These are phyloP conservation scores for Fragaria nilgerrensis DNA, from an alignment of 306 rosid species.

Conservation along the genomic window DNA sequence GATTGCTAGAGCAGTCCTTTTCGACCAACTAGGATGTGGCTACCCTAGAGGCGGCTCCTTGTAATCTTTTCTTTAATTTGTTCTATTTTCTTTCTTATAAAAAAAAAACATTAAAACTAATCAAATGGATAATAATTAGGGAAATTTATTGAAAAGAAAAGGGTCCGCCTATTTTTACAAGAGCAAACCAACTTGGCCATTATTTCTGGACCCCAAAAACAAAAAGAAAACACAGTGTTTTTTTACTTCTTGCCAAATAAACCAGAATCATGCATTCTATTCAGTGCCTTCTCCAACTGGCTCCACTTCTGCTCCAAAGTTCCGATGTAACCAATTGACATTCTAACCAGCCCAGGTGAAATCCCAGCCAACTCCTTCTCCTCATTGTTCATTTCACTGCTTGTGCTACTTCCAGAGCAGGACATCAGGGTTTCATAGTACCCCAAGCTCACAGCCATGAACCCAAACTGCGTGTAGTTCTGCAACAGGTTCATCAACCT, in stretches of 20 bases:
- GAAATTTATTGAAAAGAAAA: neutral
- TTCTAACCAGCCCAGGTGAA: slow-evolving; percentile 76
- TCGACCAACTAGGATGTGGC: too few relatives aligned
- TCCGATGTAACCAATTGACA: slow-evolving; percentile 79
- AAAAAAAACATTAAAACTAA: neutral
- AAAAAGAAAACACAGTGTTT: neutral
- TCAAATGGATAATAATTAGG: neutral
- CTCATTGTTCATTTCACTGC: slow-evolving; percentile 66
- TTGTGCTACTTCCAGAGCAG: slow-evolving; percentile 86
- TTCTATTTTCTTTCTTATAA: too few relatives aligned
- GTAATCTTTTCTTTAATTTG: too few relatives aligned
- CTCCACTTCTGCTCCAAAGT: slow-evolving; percentile 86
- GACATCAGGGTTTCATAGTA: slow-evolving; percentile 95
- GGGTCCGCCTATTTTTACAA: neutral
- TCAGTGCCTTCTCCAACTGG: slow-evolving; percentile 66
- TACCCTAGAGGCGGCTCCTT: too few relatives aligned
- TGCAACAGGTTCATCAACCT: slow-evolving; percentile 62
- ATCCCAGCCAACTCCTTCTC: slow-evolving; percentile 74
- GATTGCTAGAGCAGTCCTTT: too few relatives aligned
- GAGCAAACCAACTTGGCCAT: neutral
- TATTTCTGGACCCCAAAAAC: neutral
- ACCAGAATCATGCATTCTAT: slow-evolving; percentile 42
- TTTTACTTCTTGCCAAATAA: slow-evolving; percentile 15
- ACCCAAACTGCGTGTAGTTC: slow-evolving; percentile 68
- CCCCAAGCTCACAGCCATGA: slow-evolving; percentile 92